phyloP scores from a whole-genome alignment of 768 basidiomycete genomes.

The Suillus americanus region DNA sequence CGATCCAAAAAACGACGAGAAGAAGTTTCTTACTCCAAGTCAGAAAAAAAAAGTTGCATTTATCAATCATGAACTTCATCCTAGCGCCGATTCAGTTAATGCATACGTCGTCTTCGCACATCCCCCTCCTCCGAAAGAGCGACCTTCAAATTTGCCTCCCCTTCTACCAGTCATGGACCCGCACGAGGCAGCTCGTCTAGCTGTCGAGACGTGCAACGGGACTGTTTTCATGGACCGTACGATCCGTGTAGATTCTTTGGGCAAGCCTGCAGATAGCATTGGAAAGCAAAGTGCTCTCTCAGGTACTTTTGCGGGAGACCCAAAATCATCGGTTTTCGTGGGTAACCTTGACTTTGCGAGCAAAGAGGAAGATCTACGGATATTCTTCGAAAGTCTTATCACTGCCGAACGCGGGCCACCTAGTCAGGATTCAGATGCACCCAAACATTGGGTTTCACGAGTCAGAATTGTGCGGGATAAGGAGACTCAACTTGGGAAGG shows the following conservation, averaged over 20 bases:
- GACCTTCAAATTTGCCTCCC: constrained; percentile 53
- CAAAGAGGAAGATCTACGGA: constrained; percentile 85
- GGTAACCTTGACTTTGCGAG: constrained; percentile 92
- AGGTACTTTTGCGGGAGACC: constrained; percentile 48
- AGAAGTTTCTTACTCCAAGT: constrained; percentile 70
- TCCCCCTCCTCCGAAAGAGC: constrained; percentile 39
- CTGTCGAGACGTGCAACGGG: constrained; percentile 63
- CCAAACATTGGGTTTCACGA: constrained; percentile 66
- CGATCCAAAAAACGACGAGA: constrained; percentile 45
- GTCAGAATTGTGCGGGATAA: constrained; percentile 90
- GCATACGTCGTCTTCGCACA: constrained; percentile 93
- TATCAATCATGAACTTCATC: constrained; percentile 90
- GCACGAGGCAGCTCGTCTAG: constrained; percentile 63
- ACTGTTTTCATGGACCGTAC: constrained; percentile 74
- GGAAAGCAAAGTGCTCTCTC: constrained; percentile 23
- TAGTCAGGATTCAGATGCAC: constrained; percentile 34
- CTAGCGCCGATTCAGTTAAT: constrained; percentile 71
- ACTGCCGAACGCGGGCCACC: constrained; percentile 68
- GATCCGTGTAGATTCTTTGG: constrained; percentile 76
- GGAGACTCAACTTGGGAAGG: constrained; percentile 92
- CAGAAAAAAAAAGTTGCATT: constrained; percentile 95
- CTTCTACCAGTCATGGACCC: constrained; percentile 55
- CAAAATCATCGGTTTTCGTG: constrained; percentile 84
- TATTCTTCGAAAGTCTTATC: constrained; percentile 82
- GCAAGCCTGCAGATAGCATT: constrained; percentile 21